Evolutionary conservation across 2,329 filamentous ascomycete genomes (phyloP).

Genomic region (Verticillium tricorpus): DNA sequence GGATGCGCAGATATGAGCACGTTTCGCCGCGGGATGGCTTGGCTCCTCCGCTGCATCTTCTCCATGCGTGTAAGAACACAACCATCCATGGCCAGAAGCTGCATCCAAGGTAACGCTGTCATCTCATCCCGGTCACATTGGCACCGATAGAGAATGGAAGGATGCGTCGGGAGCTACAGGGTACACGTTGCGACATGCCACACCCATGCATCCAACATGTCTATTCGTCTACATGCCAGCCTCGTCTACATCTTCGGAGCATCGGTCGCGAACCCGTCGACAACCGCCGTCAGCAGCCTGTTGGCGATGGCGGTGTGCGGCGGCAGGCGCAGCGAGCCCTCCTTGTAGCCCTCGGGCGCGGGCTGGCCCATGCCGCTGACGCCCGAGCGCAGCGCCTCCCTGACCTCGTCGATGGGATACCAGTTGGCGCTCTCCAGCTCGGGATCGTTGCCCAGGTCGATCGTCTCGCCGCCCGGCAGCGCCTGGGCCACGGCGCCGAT

Average conservation of each 20-base stretch:
- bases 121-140: no score
- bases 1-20: no score
- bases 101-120: no score
- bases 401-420: constrained; percentile 78
- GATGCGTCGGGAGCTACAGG: background rate
- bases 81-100: no score
- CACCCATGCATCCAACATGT: background rate
- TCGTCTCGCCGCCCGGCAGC: constrained; percentile 69
- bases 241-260: constrained; percentile 44
- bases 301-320: constrained; percentile 89
- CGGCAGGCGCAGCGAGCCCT: constrained; percentile 75
- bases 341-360: constrained; percentile 62
- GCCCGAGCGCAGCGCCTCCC: constrained; percentile 65
- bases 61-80: no score
- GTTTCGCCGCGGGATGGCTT: no score
- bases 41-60: no score
- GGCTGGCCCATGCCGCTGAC: constrained; percentile 63
- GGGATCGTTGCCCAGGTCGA: constrained; percentile 81
- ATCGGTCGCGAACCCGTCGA: constrained; percentile 64
- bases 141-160: background rate
- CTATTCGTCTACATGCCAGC: constrained; percentile 20
- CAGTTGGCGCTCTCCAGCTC: constrained; percentile 88
- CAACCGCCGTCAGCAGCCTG: constrained; percentile 75
- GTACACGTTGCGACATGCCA: background rate
- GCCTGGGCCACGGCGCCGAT: constrained; percentile 86